Percentiles rank a stretch among this genome's conserved stretches.
Conservation (phyloP, 768 basidiomycete genomes). For the Leccinum pellstonianum region DNA sequence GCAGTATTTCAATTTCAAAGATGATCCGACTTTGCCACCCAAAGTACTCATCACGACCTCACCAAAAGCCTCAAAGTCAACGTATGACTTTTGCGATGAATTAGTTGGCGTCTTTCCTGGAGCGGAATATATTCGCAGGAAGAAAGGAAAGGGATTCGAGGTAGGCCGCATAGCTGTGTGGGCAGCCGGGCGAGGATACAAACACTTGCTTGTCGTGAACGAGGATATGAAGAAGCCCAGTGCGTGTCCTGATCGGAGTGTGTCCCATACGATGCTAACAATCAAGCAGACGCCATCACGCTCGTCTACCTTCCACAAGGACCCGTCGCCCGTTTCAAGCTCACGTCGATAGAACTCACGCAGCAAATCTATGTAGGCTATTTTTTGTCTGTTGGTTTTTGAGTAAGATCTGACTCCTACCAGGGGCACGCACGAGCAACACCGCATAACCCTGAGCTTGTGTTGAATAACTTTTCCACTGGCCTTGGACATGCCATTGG, state of each 20-base stretch:
- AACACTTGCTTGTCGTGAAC: conserved; percentile 88
- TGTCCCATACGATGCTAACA: conserved; percentile 5
- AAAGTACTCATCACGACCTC: conserved; percentile 92
- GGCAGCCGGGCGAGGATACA: conserved; percentile 87
- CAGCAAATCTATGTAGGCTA: conserved; percentile 77
- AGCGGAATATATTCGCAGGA: conserved; percentile 82
- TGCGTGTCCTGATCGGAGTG: conserved; percentile 40
- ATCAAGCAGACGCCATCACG: conserved; percentile 79
- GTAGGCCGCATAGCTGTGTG: conserved; percentile 89
- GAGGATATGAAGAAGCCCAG: conserved; percentile 95
- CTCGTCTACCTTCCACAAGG: conserved; percentile 88
- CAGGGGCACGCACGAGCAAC: conserved; percentile 93
- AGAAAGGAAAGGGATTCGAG: conserved; percentile 89
- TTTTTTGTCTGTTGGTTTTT: neutral
- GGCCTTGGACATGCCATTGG: conserved; percentile 92
- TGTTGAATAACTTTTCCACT: conserved; percentile 92
- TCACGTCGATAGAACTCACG: conserved; percentile 84
- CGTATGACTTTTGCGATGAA: conserved; percentile 93
- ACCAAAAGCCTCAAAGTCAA: conserved; percentile 80
- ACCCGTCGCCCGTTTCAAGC: conserved; percentile 93
- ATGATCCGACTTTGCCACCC: conserved; percentile 71
- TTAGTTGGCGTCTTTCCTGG: conserved; percentile 88
- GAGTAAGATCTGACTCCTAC: conserved; percentile 9
- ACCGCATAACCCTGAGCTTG: conserved; percentile 91
- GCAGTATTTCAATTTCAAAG: conserved; percentile 66